phyloP scores from a whole-genome alignment of 305 asterid species.

The Fraxinus platypoda region DNA sequence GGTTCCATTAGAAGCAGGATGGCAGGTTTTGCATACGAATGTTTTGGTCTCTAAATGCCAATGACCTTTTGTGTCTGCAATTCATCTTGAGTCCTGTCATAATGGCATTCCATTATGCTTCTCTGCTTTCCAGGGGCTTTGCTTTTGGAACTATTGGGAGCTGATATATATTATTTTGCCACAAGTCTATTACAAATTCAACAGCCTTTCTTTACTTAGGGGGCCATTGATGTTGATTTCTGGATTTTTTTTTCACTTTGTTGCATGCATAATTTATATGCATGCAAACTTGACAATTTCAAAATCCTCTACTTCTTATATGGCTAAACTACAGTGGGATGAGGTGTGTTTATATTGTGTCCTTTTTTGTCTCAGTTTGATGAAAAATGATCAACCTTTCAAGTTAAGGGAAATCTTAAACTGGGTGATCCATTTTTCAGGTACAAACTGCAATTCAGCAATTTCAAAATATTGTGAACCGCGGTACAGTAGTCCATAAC shows the following conservation, averaged over 20 bases:
- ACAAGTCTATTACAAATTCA: conserved; percentile 85
- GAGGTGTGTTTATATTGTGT: conserved; percentile 47
- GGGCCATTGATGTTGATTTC: conserved; percentile 88
- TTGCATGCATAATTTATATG: conserved; percentile 62
- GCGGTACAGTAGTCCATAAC: conserved; percentile 58
- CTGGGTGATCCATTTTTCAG: conserved; percentile 36
- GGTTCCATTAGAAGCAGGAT: neutral
- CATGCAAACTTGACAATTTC: conserved; percentile 93
- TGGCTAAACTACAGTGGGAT: conserved; percentile 94
- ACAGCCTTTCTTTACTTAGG: conserved; percentile 65
- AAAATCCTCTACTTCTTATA: conserved; percentile 73
- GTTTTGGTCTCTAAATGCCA: neutral
- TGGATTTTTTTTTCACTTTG: conserved; percentile 78
- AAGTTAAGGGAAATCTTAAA: neutral
- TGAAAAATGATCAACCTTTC: neutral
- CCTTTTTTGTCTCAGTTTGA: no score
- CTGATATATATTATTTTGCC: conserved; percentile 19
- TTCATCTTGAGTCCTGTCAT: neutral
- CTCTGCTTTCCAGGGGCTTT: conserved; percentile 4
- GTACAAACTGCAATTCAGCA: conserved; percentile 73
- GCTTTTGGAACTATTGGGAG: neutral
- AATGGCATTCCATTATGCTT: neutral
- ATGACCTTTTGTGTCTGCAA: neutral
- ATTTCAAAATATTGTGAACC: conserved; percentile 54
- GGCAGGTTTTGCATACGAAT: neutral